Percentiles rank a stretch among this genome's conserved stretches.
phyloP scores from a whole-genome alignment of 495 filamentous ascomycete species.

The Trichoderma asperelloides region DNA sequence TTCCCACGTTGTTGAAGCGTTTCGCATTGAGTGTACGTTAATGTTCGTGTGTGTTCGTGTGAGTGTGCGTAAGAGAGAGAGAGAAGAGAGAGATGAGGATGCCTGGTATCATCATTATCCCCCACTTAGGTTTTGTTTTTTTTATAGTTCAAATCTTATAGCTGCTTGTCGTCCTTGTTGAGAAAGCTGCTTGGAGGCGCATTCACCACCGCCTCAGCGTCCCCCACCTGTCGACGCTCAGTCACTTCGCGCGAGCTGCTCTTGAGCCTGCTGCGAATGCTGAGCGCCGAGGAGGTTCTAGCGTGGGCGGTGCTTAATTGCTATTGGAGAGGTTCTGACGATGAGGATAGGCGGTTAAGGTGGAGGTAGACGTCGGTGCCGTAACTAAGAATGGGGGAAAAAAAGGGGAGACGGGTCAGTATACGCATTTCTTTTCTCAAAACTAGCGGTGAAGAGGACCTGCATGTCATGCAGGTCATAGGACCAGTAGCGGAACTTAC shows the following conservation, averaged over 20 bases:
- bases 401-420: constrained; percentile 13
- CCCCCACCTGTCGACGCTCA: constrained; percentile 79
- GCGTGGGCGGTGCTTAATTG: constrained; percentile 50
- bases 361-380: constrained; percentile 98
- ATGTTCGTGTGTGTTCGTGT: too few species aligned
- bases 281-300: neutral
- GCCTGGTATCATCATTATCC: neutral
- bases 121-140: neutral
- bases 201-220: constrained; percentile 62
- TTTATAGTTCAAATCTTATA: neutral
- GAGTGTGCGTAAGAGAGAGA: too few species aligned
- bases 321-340: constrained; percentile 95
- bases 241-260: constrained; percentile 49
- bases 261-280: constrained; percentile 40
- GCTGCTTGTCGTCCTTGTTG: constrained; percentile 2
- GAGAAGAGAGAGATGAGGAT: too few species aligned
- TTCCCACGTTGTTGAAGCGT: too few species aligned
- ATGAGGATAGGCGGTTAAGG: constrained; percentile 88
- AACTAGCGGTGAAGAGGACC: neutral
- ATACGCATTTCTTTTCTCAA: neutral
- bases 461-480: neutral
- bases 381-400: constrained; percentile 73
- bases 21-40: too few species aligned
- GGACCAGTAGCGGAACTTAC: constrained; percentile 42
- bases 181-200: constrained; percentile 5